A percentile compares a stretch with the other conserved stretches of the same genome.
Evolutionary conservation across 2,329 filamentous ascomycete genomes (phyloP).

Genomic region (Plenodomus biglobosus): DNA sequence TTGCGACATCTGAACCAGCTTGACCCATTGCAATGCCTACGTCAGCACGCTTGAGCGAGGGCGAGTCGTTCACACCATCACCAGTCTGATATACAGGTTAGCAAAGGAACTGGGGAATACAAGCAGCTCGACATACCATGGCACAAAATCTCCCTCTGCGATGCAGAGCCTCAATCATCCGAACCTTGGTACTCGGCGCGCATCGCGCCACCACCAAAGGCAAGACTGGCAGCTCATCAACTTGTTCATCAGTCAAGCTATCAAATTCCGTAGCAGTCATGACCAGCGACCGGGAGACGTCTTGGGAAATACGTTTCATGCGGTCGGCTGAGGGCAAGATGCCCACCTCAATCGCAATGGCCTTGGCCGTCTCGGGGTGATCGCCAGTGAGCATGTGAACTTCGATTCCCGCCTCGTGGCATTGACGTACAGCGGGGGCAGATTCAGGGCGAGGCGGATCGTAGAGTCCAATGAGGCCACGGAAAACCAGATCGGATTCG

Average conservation of each 20-base stretch:
- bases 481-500: constrained; percentile 69
- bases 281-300: constrained; percentile 37
- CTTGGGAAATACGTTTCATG: constrained; percentile 27
- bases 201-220: constrained; percentile 83
- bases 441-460: constrained; percentile 83
- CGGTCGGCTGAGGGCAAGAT: constrained; percentile 42
- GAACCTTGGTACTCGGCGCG: constrained; percentile 81
- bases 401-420: constrained; percentile 50
- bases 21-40: constrained; percentile 87
- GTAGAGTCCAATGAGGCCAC: constrained; percentile 80
- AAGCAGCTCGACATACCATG: constrained; percentile 54
- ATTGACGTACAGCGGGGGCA: constrained; percentile 54
- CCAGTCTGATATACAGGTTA: constrained; percentile 58
- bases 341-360: constrained; percentile 52
- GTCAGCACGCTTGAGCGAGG: constrained; percentile 76
- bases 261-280: constrained; percentile 67
- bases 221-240: constrained; percentile 71
- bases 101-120: background rate
- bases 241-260: constrained; percentile 70
- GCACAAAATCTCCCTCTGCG: constrained; percentile 74
- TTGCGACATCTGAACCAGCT: constrained; percentile 80
- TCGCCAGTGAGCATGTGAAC: constrained; percentile 55
- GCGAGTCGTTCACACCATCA: constrained; percentile 85
- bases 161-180: constrained; percentile 87
- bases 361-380: constrained; percentile 50